Conservation (phyloP, 2,329 filamentous ascomycete species). For the Aspergillus fumigatiaffinis region DNA sequence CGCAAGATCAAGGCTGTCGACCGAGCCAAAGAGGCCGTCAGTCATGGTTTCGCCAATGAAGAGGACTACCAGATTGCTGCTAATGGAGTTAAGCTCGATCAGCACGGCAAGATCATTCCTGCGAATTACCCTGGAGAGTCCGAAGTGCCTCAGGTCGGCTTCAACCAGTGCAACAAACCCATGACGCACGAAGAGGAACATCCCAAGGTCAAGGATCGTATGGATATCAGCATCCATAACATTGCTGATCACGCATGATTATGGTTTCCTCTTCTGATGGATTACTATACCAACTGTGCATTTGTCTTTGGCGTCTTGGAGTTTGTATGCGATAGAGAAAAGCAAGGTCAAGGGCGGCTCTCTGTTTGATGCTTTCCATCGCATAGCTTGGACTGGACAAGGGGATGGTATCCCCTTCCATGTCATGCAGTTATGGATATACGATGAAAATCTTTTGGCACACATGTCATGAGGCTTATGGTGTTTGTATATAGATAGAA, state of each 20-base stretch:
- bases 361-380: conserved; percentile 13
- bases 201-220: conserved; percentile 45
- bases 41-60: conserved; percentile 59
- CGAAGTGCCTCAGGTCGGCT: conserved; percentile 22
- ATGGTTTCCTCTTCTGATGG: conserved; percentile 13
- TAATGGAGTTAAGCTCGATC: conserved; percentile 57
- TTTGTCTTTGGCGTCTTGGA: conserved; percentile 17
- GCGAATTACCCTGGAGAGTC: conserved; percentile 26
- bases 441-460: conserved; percentile 3
- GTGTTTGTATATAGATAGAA: not conserved
- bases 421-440: conserved; percentile 3
- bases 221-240: conserved; percentile 63
- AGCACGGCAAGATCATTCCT: conserved; percentile 55
- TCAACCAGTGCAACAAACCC: conserved; percentile 16
- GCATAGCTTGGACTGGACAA: conserved; percentile 7
- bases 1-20: conserved; percentile 64
- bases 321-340: conserved; percentile 18
- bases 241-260: conserved; percentile 43
- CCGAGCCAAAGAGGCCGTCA: conserved; percentile 60
- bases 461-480: not conserved
- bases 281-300: conserved; percentile 6
- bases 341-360: conserved; percentile 10
- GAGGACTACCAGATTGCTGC: conserved; percentile 60
- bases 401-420: conserved; percentile 6
- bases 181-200: conserved; percentile 29